phyloP scores from a whole-genome alignment of 2,329 filamentous ascomycete species.

The Salinomyces thailandicus region DNA sequence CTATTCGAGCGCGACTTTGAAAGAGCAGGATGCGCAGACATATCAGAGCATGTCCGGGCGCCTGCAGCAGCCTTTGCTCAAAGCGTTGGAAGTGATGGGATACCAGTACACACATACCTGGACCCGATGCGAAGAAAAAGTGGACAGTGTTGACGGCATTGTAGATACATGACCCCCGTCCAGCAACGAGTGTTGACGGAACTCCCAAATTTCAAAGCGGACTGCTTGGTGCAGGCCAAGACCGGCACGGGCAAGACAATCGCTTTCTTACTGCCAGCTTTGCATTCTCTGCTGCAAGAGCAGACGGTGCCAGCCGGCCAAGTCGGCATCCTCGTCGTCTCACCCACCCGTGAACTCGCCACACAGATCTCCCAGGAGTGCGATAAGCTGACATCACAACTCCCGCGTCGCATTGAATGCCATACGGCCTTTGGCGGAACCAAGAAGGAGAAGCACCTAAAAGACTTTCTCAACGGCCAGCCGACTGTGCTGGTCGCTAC shows the following conservation, averaged over 20 bases:
- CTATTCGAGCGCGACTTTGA: slow-evolving; percentile 4
- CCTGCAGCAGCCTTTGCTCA: slow-evolving; percentile 9
- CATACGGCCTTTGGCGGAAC: slow-evolving; percentile 59
- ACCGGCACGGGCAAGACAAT: slow-evolving; percentile 91
- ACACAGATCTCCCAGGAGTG: slow-evolving; percentile 58
- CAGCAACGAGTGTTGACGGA: slow-evolving; percentile 44
- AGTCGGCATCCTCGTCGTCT: slow-evolving; percentile 77
- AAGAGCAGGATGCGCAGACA: slow-evolving; percentile 9
- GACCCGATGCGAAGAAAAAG: no score
- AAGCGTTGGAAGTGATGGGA: slow-evolving; percentile 12
- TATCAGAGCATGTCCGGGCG: slow-evolving; percentile 10
- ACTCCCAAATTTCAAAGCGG: slow-evolving; percentile 38
- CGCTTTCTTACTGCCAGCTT: slow-evolving; percentile 76
- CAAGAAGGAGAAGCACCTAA: slow-evolving; percentile 69
- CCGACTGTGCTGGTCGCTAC: slow-evolving; percentile 84
- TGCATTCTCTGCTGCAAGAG: slow-evolving; percentile 75
- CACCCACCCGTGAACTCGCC: slow-evolving; percentile 59
- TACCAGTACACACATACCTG: no score
- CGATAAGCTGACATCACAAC: slow-evolving; percentile 77
- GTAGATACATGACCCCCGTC: slow-evolving; percentile 30
- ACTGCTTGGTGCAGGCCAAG: slow-evolving; percentile 58
- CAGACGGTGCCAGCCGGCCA: slow-evolving; percentile 62
- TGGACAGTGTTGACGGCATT: no score
- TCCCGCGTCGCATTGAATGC: slow-evolving; percentile 69
- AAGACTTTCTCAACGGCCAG: slow-evolving; percentile 56